Conservation (phyloP, 208 protist species). For the Leishmania amazonensis region DNA sequence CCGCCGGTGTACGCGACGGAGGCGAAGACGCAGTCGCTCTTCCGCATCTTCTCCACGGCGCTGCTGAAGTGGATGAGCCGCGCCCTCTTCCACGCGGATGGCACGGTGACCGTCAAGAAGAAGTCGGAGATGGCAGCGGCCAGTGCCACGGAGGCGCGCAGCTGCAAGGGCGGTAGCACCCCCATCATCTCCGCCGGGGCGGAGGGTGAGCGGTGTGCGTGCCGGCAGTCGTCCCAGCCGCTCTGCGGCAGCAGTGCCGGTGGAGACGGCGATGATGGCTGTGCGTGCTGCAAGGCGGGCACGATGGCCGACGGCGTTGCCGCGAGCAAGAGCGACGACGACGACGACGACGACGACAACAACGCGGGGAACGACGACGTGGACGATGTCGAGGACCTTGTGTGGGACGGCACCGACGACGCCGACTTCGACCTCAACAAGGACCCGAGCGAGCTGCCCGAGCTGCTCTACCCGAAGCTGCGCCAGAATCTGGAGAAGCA, state of each 20-base stretch:
- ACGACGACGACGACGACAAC: slow-evolving; percentile 30
- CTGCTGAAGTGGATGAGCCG: slow-evolving; percentile 69
- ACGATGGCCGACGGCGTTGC: background rate
- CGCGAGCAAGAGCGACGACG: slow-evolving; percentile 1
- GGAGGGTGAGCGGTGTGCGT: background rate
- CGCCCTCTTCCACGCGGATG: slow-evolving; percentile 50
- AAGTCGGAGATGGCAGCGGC: slow-evolving; percentile 12
- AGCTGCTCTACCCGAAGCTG: slow-evolving; percentile 91
- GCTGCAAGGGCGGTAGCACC: background rate
- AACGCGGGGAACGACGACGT: slow-evolving; percentile 36
- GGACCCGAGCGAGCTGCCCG: slow-evolving; percentile 42
- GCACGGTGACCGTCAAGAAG: slow-evolving; percentile 36
- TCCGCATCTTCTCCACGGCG: slow-evolving; percentile 58
- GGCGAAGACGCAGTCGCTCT: slow-evolving; percentile 49
- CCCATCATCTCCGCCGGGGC: background rate
- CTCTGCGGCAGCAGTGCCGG: background rate
- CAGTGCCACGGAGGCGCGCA: background rate
- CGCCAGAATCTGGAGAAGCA: slow-evolving; percentile 94
- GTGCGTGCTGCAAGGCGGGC: background rate
- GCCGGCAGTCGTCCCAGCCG: slow-evolving; percentile 2
- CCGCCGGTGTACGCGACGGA: slow-evolving; percentile 84
- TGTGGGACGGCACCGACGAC: slow-evolving; percentile 51
- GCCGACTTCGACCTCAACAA: slow-evolving; percentile 27
- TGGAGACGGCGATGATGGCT: background rate
- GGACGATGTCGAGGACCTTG: slow-evolving; percentile 76